Evolutionary conservation across 352 stramenopile genomes (phyloP).

Genomic region (Globisporangium okanoganense): DNA sequence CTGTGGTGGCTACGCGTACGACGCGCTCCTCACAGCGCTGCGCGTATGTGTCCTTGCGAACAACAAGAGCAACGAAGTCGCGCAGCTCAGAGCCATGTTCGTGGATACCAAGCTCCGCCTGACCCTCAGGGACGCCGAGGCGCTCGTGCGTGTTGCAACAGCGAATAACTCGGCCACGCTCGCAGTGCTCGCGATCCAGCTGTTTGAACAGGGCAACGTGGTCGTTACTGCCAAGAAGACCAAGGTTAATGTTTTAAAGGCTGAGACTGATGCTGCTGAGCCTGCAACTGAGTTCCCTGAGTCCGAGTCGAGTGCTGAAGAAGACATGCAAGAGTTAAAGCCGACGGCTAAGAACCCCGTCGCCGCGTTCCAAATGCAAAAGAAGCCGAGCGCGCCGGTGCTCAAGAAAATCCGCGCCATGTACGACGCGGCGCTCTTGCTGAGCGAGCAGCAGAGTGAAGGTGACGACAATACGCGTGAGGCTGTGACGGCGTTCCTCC

Average conservation of each 20-base stretch:
- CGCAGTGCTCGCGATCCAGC: constrained; percentile 20
- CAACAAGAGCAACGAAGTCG: constrained; percentile 9
- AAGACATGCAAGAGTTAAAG: not conserved
- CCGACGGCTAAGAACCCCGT: not conserved
- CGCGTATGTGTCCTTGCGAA: constrained; percentile 8
- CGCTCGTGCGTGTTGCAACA: constrained; percentile 22
- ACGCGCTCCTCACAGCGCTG: constrained; percentile 23
- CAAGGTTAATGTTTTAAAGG: too few species aligned
- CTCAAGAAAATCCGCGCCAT: constrained; percentile 17
- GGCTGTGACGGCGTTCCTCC: not conserved
- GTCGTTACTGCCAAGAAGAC: too few species aligned
- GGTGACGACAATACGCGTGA: not conserved
- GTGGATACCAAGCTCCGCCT: constrained; percentile 19
- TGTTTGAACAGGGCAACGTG: constrained; percentile 19
- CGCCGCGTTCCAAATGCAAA: constrained; percentile 11
- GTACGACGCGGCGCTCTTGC: constrained; percentile 21
- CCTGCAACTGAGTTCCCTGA: not conserved
- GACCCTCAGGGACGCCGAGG: constrained; percentile 20
- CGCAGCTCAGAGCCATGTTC: constrained; percentile 15
- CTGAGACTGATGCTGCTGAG: not conserved
- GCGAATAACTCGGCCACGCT: constrained; percentile 14
- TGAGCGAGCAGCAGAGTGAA: constrained; percentile 15
- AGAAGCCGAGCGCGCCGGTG: constrained; percentile 10
- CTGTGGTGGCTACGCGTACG: constrained; percentile 27
- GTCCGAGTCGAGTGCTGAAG: not conserved